Evolutionary conservation across 805 yeast species (phyloP), one percentile per base, ranked within the genome.

Genomic region (Ogataea zsoltii): DNA sequence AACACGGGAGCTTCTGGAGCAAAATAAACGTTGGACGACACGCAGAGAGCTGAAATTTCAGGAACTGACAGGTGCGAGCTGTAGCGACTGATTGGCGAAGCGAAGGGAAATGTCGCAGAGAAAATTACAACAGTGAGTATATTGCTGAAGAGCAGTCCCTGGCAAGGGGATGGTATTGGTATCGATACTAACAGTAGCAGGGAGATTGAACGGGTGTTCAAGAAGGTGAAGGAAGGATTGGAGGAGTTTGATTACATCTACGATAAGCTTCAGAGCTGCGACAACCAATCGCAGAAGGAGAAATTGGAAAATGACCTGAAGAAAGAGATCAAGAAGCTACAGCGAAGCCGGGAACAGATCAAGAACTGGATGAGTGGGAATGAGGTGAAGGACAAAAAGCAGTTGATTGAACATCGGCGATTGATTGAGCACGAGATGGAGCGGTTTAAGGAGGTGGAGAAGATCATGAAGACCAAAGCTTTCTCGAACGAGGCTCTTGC

Each of bases 321-420:
- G 70, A 84, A 94, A 59, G 98, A 94, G 66, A 91, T 94, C 67
- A 92, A 94, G 68, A 92, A 90, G 66, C 75, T 92, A 46, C 99
- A 92, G 64, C 81, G 96, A 63, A 82, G 85, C 57, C 79, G 98
- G 63, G 99, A 92, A 66, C 98, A 90, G 70, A 88, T 92, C 58
- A 92, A 92, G 69, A 86, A 87, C 46, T 92, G 99, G 99, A 70
- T 90, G 63, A 81, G 92, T 34, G 91, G 92, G 55, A 87, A 84
- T 56, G 96, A 91, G 51, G 90, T 91, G 38, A 90, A 95, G 64
- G 96, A 92, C 58, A 94, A 89, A 63, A 87, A 85, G 58, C 77
- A 82, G 13, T 71, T 88, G 52, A 73, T 84, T 46, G 97, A 92
- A 58, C 86, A 90, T 60, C 74, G 94, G 50, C 72, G 76, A 56